Percentiles rank a stretch among this genome's conserved stretches.
phyloP scores from a whole-genome alignment of 257 asterid genomes.

The Buddleja alternifolia region DNA sequence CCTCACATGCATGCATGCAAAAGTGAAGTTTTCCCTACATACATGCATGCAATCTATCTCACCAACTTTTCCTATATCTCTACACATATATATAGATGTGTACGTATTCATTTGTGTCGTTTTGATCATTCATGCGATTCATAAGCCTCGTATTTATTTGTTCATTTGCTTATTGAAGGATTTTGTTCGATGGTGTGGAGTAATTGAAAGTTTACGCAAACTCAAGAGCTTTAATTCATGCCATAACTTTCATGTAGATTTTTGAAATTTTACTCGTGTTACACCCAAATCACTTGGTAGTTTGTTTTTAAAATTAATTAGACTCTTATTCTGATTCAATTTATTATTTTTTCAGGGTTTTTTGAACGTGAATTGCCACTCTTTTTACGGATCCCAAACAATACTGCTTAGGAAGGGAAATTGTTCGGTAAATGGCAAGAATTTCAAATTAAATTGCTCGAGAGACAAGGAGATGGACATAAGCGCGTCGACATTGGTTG shows the following conservation, averaged over 20 bases:
- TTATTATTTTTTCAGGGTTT: conserved; percentile 44
- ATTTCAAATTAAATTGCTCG: conserved; percentile 50
- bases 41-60: conserved; percentile 29
- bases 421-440: conserved; percentile 29
- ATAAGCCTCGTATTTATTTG: background rate
- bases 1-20: conserved; percentile 39
- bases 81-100: too few relatives aligned
- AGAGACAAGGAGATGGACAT: conserved; percentile 66
- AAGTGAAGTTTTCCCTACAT: conserved; percentile 26
- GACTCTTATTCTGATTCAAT: background rate
- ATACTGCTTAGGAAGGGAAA: conserved; percentile 31
- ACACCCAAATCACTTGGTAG: background rate
- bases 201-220: background rate
- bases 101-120: background rate
- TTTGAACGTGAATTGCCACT: conserved; percentile 35
- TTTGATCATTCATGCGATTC: background rate
- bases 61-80: conserved; percentile 17
- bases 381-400: conserved; percentile 40
- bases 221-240: conserved; percentile 6
- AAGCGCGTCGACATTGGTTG: conserved; percentile 52
- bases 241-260: background rate
- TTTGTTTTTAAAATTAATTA: too few relatives aligned
- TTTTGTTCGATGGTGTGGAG: conserved; percentile 26
- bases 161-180: conserved; percentile 11
- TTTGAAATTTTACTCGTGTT: background rate